Evolutionary conservation across 805 yeast species (phyloP).

Genomic region (Kazachstania martiniae): DNA sequence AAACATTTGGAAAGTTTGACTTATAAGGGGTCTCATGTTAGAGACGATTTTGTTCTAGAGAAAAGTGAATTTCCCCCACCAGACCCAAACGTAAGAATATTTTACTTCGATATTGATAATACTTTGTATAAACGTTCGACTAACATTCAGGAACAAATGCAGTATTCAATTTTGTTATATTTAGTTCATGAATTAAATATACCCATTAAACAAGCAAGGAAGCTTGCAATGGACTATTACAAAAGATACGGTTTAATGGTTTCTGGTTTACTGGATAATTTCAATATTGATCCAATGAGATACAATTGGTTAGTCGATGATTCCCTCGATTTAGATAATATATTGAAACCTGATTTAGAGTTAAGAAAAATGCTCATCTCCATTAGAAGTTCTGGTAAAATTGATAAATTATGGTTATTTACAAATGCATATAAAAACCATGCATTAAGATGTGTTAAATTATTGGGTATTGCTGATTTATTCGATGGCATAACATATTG

Average conservation of each 20-base stretch:
- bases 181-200: constrained; percentile 53
- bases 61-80: constrained; percentile 10
- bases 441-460: constrained; percentile 63
- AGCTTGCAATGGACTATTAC: constrained; percentile 62
- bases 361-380: constrained; percentile 40
- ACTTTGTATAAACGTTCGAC: constrained; percentile 69
- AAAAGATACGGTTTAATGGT: constrained; percentile 80
- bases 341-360: constrained; percentile 47
- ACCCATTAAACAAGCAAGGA: constrained; percentile 56
- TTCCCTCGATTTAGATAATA: constrained; percentile 57
- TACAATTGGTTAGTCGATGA: constrained; percentile 85
- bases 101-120: constrained; percentile 88
- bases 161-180: constrained; percentile 64
- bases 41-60: constrained; percentile 15
- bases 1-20: constrained; percentile 19
- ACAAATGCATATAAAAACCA: constrained; percentile 90
- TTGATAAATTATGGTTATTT: constrained; percentile 74
- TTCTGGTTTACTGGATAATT: constrained; percentile 59
- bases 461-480: constrained; percentile 76
- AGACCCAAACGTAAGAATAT: constrained; percentile 27
- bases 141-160: constrained; percentile 75
- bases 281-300: constrained; percentile 71
- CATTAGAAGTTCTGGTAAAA: constrained; percentile 34
- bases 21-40: constrained; percentile 23
- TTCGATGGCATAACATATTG: constrained; percentile 90